phyloP scores from a whole-genome alignment of 2,329 filamentous ascomycete genomes.

The Taxawa tesnikishii region DNA sequence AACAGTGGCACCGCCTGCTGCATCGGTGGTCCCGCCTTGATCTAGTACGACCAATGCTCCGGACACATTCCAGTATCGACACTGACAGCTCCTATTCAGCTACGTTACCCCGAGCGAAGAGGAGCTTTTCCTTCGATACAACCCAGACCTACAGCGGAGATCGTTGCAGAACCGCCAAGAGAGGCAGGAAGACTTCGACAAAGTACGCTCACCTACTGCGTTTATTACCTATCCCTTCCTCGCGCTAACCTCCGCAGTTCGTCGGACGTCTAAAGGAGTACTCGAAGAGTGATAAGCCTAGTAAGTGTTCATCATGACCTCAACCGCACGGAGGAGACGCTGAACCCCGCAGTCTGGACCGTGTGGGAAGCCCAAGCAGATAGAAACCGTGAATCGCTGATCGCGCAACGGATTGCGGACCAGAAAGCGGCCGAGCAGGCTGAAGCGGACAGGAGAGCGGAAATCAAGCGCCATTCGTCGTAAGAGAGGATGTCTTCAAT shows the following conservation, averaged over 20 bases:
- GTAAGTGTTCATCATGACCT: slow-evolving; percentile 38
- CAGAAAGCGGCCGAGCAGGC: slow-evolving; percentile 16
- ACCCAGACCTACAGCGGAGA: slow-evolving; percentile 82
- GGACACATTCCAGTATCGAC: too few relatives aligned
- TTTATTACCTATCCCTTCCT: too few relatives aligned
- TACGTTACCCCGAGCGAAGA: slow-evolving; percentile 78
- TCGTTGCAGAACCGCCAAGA: slow-evolving; percentile 68
- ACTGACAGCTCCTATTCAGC: too few relatives aligned
- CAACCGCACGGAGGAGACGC: not conserved
- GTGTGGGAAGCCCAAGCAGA: slow-evolving; percentile 21
- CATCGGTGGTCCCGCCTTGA: slow-evolving; percentile 75
- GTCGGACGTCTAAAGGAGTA: slow-evolving; percentile 74
- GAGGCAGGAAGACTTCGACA: slow-evolving; percentile 74
- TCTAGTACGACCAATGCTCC: too few relatives aligned
- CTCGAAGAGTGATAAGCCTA: slow-evolving; percentile 82
- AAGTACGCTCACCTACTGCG: too few relatives aligned
- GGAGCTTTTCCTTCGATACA: slow-evolving; percentile 89
- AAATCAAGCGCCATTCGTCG: slow-evolving; percentile 16
- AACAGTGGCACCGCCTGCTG: slow-evolving; percentile 57
- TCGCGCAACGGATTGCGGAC: slow-evolving; percentile 16
- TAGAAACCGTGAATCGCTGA: slow-evolving; percentile 12
- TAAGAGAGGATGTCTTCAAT: too few relatives aligned
- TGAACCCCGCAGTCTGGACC: slow-evolving; percentile 21
- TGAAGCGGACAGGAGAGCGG: slow-evolving; percentile 16
- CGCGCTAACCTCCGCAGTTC: too few relatives aligned